Evolutionary conservation across 2,329 filamentous ascomycete species (phyloP).

Genomic region (Paracorniculantispora psalliotae): DNA sequence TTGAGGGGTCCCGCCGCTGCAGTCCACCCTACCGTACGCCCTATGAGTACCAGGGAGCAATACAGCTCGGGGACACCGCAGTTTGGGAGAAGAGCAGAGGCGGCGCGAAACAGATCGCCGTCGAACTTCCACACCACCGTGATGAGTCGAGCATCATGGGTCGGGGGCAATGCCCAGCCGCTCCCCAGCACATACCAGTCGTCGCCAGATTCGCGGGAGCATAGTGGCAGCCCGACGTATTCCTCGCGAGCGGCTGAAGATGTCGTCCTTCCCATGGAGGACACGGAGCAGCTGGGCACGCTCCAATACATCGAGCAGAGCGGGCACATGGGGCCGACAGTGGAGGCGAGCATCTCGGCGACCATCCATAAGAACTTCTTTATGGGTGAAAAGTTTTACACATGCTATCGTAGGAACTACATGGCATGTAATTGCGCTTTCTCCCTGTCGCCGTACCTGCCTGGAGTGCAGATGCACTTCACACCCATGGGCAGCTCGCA

Average conservation of each 20-base stretch:
- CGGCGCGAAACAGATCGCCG: not conserved
- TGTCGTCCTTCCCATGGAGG: constrained; percentile 18
- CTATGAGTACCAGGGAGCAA: not conserved
- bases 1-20: not conserved
- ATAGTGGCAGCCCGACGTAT: not conserved
- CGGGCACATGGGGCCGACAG: constrained; percentile 35
- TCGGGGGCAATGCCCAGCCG: not conserved
- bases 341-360: constrained; percentile 55
- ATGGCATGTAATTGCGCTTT: constrained; percentile 82
- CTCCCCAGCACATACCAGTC: not conserved
- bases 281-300: constrained; percentile 50
- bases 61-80: not conserved
- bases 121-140: not conserved
- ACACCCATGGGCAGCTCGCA: constrained; percentile 45
- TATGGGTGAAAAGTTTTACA: constrained; percentile 75
- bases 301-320: constrained; percentile 54
- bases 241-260: not conserved
- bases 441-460: constrained; percentile 55
- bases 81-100: not conserved
- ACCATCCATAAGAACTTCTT: constrained; percentile 91
- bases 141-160: not conserved
- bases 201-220: not conserved
- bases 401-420: constrained; percentile 88
- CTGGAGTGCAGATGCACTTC: constrained; percentile 46
- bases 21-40: not conserved